Evolutionary conservation across 305 asterid species (phyloP).

Genomic region (Fraxinus platypoda): DNA sequence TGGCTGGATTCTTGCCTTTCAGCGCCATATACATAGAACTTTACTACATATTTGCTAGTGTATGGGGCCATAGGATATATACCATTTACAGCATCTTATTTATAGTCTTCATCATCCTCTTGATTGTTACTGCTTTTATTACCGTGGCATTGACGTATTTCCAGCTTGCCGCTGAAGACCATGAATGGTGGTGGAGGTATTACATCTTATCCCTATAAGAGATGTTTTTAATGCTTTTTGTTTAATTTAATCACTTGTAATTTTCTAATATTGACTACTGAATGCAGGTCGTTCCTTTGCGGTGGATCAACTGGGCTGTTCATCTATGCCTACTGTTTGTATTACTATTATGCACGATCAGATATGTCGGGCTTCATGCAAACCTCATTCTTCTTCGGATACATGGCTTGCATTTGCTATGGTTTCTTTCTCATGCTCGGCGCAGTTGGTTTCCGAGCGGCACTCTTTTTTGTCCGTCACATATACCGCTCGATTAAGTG

Average conservation of each 20-base stretch:
- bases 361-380: slow-evolving; percentile 84
- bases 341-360: slow-evolving; percentile 75
- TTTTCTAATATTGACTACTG: background rate
- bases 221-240: background rate
- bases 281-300: slow-evolving; percentile 63
- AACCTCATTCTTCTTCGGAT: slow-evolving; percentile 72
- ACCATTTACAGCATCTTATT: slow-evolving; percentile 73
- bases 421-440: slow-evolving; percentile 86
- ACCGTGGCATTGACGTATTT: slow-evolving; percentile 77
- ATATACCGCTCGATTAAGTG: slow-evolving; percentile 65
- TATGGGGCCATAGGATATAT: slow-evolving; percentile 84
- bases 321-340: slow-evolving; percentile 70
- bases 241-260: background rate
- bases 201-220: background rate
- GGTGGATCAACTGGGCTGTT: slow-evolving; percentile 82
- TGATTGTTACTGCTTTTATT: slow-evolving; percentile 73
- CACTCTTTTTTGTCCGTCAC: slow-evolving; percentile 72
- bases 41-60: slow-evolving; percentile 77
- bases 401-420: slow-evolving; percentile 78
- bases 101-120: slow-evolving; percentile 70
- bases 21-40: slow-evolving; percentile 79
- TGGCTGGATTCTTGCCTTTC: slow-evolving; percentile 86
- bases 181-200: slow-evolving; percentile 96
- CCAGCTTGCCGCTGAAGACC: slow-evolving; percentile 88
- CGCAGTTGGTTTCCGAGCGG: slow-evolving; percentile 77